Evolutionary conservation across 1,139 yeast genomes (phyloP), one percentile per base, ranked within the genome.

Genomic region (Saccharomyces hybrid): DNA sequence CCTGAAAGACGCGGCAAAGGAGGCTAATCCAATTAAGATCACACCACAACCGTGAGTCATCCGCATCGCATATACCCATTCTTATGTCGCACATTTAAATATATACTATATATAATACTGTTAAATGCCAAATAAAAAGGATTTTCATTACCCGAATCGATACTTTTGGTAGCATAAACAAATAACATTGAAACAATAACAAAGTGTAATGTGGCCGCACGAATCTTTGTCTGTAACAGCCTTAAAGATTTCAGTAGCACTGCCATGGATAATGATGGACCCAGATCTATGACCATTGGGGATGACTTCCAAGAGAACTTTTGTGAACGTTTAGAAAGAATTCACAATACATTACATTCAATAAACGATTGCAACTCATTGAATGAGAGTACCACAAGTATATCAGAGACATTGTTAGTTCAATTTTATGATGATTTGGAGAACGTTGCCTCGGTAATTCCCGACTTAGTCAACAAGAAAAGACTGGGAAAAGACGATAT

Each of bases 21-120:
- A 79, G 55, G 83, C 84, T 0, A 73, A 73, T 52, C 67, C 68
- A 11, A 48, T 59, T 2, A 60, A 60, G 47, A 41, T 60, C 9
- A 48, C 58, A 9, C 44, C n/a, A 20, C 44, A 16, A 28, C 48
- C 48, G 13, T 27, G 48, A 38, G 23, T 38, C 20, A 38, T 16
- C 26, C 25, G 26, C 26, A 38, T 38, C 44, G 44, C 44, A 38
- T 38, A 38, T 38, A 38, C 44, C 25, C 20, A 38, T 38, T 38
- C 44, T 38, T 38, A 38, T 38, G n/a, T 38, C 44, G 20, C 6
- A 38, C 44, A 38, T 20, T 26, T 16, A 9, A 38, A 9, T 38
- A 38, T 16, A 38, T 38, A 38, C 20, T 16, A 38, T 2, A 23
- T 23, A 23, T 23, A 23, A 23, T 23, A 23, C 25, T 23, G 8